phyloP scores from a whole-genome alignment of 2,329 filamentous ascomycete genomes.

The Nectriaceae sp. region DNA sequence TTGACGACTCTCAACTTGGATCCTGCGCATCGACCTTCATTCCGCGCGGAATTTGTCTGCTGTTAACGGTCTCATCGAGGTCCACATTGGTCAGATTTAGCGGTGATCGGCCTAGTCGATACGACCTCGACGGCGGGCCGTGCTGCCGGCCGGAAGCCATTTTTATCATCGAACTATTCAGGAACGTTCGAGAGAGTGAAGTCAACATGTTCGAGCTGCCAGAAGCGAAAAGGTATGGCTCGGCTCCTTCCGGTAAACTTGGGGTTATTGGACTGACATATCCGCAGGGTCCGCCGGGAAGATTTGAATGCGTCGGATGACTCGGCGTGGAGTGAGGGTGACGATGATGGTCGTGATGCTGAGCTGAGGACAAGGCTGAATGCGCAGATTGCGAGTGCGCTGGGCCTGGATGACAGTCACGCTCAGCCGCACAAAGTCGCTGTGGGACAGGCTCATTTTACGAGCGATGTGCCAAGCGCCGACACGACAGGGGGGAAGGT shows the following conservation, averaged over 20 bases:
- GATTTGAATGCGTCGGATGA: conserved; percentile 48
- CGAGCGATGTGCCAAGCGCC: conserved; percentile 8
- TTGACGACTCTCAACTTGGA: background rate
- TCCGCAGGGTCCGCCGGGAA: conserved; percentile 54
- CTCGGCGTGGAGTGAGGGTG: conserved; percentile 24
- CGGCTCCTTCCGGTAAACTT: background rate
- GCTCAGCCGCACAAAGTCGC: conserved; percentile 2
- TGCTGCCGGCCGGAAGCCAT: background rate
- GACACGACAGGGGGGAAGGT: conserved; percentile 11
- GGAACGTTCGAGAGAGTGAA: background rate
- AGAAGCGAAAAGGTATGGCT: conserved; percentile 34
- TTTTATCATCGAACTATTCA: background rate
- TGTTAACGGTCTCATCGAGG: conserved; percentile 5
- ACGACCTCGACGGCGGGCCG: conserved; percentile 17
- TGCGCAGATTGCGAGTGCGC: conserved; percentile 48
- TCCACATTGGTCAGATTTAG: conserved; percentile 3
- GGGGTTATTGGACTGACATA: background rate
- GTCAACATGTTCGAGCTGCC: conserved; percentile 32
- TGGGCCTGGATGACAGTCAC: conserved; percentile 41
- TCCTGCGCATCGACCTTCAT: background rate
- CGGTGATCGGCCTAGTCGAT: conserved; percentile 13
- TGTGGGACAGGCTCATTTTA: background rate
- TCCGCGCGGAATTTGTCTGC: background rate
- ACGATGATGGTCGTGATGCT: conserved; percentile 36
- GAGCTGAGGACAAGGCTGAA: conserved; percentile 47